Conservation (phyloP, 805 yeast genomes). For the Wickerhamomyces hampshirensis region DNA sequence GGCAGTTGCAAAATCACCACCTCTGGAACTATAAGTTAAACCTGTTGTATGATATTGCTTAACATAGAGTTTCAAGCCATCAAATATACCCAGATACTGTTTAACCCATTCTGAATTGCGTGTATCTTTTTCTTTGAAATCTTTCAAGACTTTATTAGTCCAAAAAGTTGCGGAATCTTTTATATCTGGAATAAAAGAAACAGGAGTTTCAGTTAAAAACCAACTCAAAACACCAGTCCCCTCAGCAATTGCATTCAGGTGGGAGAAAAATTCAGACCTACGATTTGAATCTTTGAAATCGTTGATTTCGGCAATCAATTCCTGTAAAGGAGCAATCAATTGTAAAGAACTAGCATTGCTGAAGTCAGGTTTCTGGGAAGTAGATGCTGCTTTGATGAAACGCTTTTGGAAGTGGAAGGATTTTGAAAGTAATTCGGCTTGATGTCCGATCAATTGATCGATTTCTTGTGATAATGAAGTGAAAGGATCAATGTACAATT, state of each 20-base stretch:
- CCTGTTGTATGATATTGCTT: conserved; percentile 82
- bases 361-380: conserved; percentile 61
- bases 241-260: conserved; percentile 80
- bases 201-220: conserved; percentile 76
- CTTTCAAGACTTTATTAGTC: conserved; percentile 87
- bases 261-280: conserved; percentile 56
- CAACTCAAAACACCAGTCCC: conserved; percentile 90
- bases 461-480: conserved; percentile 46
- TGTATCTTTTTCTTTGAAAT: conserved; percentile 66
- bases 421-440: conserved; percentile 41
- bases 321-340: conserved; percentile 66
- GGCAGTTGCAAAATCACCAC: conserved; percentile 52
- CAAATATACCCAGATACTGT: conserved; percentile 55
- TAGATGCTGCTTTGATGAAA: conserved; percentile 54
- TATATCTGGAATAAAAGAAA: conserved; percentile 71
- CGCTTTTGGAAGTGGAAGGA: conserved; percentile 57
- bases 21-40: conserved; percentile 69
- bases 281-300: conserved; percentile 74
- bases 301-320: conserved; percentile 50
- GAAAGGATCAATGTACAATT: conserved; percentile 54
- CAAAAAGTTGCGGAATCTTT: conserved; percentile 92
- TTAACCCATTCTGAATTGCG: conserved; percentile 81
- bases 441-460: conserved; percentile 54
- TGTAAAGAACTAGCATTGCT: conserved; percentile 49
- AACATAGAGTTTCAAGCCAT: conserved; percentile 65